phyloP scores from a whole-genome alignment of 805 yeast genomes.

The Candida awuae region DNA sequence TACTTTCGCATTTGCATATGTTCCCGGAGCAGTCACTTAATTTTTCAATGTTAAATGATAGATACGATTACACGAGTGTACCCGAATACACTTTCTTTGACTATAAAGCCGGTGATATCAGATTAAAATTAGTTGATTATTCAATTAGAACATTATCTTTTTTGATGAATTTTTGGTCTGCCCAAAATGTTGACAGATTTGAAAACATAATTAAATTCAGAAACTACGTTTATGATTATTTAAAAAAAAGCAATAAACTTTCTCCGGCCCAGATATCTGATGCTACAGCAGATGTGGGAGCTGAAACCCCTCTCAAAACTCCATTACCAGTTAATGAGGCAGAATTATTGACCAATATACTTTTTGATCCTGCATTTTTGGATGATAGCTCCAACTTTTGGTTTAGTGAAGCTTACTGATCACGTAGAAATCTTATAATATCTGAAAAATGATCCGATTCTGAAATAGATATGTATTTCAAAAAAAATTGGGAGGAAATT shows the following conservation, averaged over 20 bases:
- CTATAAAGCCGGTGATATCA: conserved; percentile 13
- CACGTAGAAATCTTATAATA: too few relatives aligned
- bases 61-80: conserved; percentile 13
- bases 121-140: conserved; percentile 11
- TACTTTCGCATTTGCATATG: conserved; percentile 15
- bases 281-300: background rate
- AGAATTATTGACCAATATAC: background rate
- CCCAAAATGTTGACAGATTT: conserved; percentile 12
- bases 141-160: conserved; percentile 9
- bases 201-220: conserved; percentile 14
- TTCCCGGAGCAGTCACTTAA: conserved; percentile 11
- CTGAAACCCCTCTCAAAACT: background rate
- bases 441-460: too few relatives aligned
- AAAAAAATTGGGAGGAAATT: too few relatives aligned
- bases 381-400: conserved; percentile 13
- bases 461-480: too few relatives aligned
- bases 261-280: too few relatives aligned
- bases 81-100: conserved; percentile 7
- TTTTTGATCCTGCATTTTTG: conserved; percentile 6
- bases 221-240: conserved; percentile 3
- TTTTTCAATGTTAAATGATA: conserved; percentile 8
- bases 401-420: conserved; percentile 10
- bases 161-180: conserved; percentile 15
- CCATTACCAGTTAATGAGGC: too few relatives aligned
- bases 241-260: background rate